Base-by-base conservation (phyloP, 192 early-diverging fungal genomes). In the Coemansia sp. region DNA sequence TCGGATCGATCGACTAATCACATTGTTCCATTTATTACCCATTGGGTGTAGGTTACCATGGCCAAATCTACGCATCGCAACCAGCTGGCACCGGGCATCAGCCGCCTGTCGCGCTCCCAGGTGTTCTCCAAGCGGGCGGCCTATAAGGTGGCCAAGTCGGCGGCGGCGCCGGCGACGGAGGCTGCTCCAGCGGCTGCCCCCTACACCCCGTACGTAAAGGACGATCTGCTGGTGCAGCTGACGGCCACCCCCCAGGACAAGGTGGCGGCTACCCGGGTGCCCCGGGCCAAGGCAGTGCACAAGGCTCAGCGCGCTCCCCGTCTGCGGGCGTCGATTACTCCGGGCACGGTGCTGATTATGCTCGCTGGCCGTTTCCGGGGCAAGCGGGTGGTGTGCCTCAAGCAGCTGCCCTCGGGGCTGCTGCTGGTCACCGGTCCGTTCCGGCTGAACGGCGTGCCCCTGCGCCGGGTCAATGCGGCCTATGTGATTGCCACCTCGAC, bases 401-500 rank as follows among this genome's bases (percentile, higher is more conserved):
- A 93, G 87, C 90, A 92, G 80, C 86, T 99, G 62, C 74, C 67
- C 38, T 89, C 90, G 64, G 97, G 97, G 59, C 85, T 99, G 56
- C 82, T 99, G 48, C 84, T 99, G 57, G 90, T 99, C 55, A 91
- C 94, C 53, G 97, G 97, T 36, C 97, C 97, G 53, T 93, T 90
- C 88, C 91, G 91, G 84, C 72, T 95, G 81, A 99, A 99, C 87
- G 97, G 97, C 66, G 92, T 99, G 52, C 97, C 97, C 32, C 82
- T 99, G 55, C 84, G 90, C 58, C 90, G 97, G 45, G 93, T 99
- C 71, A 93, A 96, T 90, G 94, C 96, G 85, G 92, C 95, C 60
- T 99, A 95, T 82, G 97, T 93, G 64, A 89, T 97, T 77, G 95
- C 95, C 67, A 99, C 95, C 70, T 97, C 97, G 66, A 97, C 97